These are phyloP conservation scores for Lepraria neglecta DNA, from an alignment of 495 filamentous ascomycete species.

Conservation along the genomic window DNA sequence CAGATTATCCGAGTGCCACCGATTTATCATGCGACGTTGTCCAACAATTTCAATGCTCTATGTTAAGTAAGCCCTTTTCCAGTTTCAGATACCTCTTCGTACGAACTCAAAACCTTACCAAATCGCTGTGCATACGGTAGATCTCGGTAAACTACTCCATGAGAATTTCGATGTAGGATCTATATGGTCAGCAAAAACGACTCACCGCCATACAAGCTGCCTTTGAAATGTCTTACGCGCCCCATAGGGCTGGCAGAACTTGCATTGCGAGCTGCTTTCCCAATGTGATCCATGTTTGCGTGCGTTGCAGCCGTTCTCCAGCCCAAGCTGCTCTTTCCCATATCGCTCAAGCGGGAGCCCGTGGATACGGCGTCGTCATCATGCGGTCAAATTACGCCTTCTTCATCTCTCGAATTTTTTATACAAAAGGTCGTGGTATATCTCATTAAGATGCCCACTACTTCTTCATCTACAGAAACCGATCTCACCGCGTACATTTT, in stretches of 20 bases:
- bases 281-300: not conserved
- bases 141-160: too few species aligned
- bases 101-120: too few species aligned
- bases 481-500: not conserved
- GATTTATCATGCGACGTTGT: too few species aligned
- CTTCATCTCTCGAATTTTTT: not conserved
- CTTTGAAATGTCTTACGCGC: not conserved
- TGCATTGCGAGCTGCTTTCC: not conserved
- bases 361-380: not conserved
- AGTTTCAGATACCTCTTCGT: too few species aligned
- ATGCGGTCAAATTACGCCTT: not conserved
- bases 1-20: too few species aligned
- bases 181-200: not conserved
- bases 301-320: too few species aligned
- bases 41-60: too few species aligned
- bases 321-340: too few species aligned
- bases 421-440: not conserved
- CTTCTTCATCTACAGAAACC: not conserved
- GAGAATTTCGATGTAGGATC: too few species aligned
- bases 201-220: not conserved
- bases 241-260: not conserved
- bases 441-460: not conserved
- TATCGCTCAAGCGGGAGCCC: not conserved
- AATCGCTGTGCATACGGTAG: too few species aligned
- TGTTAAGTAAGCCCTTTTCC: too few species aligned